phyloP scores from a whole-genome alignment of 2,329 filamentous ascomycete genomes.

The Botryotinia globosa region DNA sequence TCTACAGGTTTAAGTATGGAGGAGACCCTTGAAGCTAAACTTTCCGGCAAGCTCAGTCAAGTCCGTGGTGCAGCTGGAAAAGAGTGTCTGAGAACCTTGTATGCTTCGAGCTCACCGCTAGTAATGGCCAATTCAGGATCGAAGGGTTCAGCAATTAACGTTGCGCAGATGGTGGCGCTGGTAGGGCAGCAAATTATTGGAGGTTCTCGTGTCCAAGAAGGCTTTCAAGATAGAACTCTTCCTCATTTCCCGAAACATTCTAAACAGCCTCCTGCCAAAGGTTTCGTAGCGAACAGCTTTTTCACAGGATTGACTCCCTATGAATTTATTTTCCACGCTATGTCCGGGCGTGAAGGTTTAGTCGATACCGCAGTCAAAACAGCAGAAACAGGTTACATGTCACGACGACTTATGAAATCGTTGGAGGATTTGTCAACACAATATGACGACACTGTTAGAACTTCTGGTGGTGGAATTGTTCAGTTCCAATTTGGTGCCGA shows the following conservation, averaged over 20 bases:
- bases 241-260: slow-evolving; percentile 95
- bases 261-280: slow-evolving; percentile 88
- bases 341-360: slow-evolving; percentile 95
- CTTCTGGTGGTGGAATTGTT: slow-evolving; percentile 82
- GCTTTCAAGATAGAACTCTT: slow-evolving; percentile 91
- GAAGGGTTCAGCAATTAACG: slow-evolving; percentile 96
- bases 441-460: slow-evolving; percentile 93
- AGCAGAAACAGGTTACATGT: slow-evolving; percentile 99
- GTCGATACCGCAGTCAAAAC: slow-evolving; percentile 99
- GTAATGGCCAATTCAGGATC: slow-evolving; percentile 98
- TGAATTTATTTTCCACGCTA: slow-evolving; percentile 97
- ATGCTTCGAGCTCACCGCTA: slow-evolving; percentile 85
- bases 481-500: slow-evolving; percentile 98
- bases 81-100: slow-evolving; percentile 85
- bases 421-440: slow-evolving; percentile 89
- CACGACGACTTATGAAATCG: slow-evolving; percentile 94
- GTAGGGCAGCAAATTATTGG: slow-evolving; percentile 98
- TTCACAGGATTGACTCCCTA: slow-evolving; percentile 86
- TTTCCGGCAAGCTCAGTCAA: slow-evolving; percentile 87
- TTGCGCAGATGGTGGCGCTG: slow-evolving; percentile 96
- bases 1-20: slow-evolving; percentile 88
- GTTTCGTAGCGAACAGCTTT: slow-evolving; percentile 96
- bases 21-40: slow-evolving; percentile 83
- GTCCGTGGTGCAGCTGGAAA: slow-evolving; percentile 89
- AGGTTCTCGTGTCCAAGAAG: slow-evolving; percentile 86